Percentiles rank a stretch among this genome's conserved stretches.
These are phyloP conservation scores for Grammothele lineata DNA, from an alignment of 768 basidiomycete species.

Conservation along the genomic window DNA sequence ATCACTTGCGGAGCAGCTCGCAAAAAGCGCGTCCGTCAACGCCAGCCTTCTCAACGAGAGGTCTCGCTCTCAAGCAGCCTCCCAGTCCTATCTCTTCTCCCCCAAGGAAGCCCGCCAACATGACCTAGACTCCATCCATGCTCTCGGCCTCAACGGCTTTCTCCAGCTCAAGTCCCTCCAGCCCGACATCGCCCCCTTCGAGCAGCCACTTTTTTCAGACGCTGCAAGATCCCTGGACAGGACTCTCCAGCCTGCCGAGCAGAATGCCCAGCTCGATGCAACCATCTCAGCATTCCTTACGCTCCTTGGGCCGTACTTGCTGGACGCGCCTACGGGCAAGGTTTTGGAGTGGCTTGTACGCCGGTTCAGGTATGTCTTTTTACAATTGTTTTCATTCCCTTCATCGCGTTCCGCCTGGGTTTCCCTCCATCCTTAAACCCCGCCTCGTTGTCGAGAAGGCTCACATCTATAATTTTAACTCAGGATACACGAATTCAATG, in stretches of 20 bases:
- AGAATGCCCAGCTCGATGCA: slow-evolving; percentile 58
- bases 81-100: slow-evolving; percentile 86
- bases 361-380: slow-evolving; percentile 74
- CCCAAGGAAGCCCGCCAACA: slow-evolving; percentile 77
- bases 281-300: slow-evolving; percentile 59
- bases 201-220: slow-evolving; percentile 77
- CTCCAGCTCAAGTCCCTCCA: slow-evolving; percentile 64
- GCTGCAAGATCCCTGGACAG: slow-evolving; percentile 71
- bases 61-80: slow-evolving; percentile 49
- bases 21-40: slow-evolving; percentile 76
- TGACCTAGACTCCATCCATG: slow-evolving; percentile 83
- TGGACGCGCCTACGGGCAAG: slow-evolving; percentile 77
- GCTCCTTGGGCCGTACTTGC: slow-evolving; percentile 73
- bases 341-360: slow-evolving; percentile 93
- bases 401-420: no score
- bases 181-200: slow-evolving; percentile 52
- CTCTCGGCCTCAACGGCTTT: slow-evolving; percentile 76
- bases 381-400: no score
- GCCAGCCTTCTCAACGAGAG: slow-evolving; percentile 63
- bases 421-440: no score
- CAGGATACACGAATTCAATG: slow-evolving; percentile 93
- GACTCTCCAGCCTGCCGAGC: slow-evolving; percentile 64
- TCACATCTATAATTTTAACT: neutral
- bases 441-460: no score
- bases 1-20: slow-evolving; percentile 78